Evolutionary conservation across 2,329 filamentous ascomycete species (phyloP), one percentile per base, ranked within the genome.

Genomic region (Trichoderma lentiforme): DNA sequence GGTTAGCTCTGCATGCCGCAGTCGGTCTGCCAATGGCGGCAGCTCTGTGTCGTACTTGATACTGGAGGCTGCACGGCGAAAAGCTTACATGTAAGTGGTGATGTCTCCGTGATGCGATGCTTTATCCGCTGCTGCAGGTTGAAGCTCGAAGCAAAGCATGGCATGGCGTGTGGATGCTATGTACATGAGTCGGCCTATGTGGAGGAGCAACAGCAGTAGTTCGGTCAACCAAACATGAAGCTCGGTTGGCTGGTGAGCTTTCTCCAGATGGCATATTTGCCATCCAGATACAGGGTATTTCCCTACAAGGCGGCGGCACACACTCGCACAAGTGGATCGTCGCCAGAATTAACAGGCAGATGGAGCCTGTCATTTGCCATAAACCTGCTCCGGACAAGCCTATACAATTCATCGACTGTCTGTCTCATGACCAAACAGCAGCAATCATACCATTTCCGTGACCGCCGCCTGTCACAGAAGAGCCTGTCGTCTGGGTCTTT

Each of bases 391-490:
- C 26, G 28, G 12, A 34, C 56, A 47, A 51, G 66, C 57, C 56
- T 62, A 53, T 62, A 7, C 18, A n/a, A 15, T 32, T 61, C 56
- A 26, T 51, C 57, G 56, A 34, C 39, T 43, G 57, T 53, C 39
- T 28, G 57, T 70, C 66, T 70, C 66, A 70, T 70, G 57, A 62
- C 39, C 66, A 62, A 43, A 9, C 21, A 14, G 34, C n/a, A 36
- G 66, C 66, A 36, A 36, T 70, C 66, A 70, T 62, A 62, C 66
- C 66, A 70, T 62, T 70, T 39, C 9, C 34, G 32, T 53, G 47
- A 62, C 57, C 66, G 66, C 56, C 57, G 39, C 57, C 64, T 57
- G 32, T 34, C 26, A 51, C 21, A 51, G 43, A 28, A 53, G 28
- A 65, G 39, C 28, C 62, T 34, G 15, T 67, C 15, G 61, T 32